phyloP scores from a whole-genome alignment of 805 yeast genomes.

The Starmerella cellae region DNA sequence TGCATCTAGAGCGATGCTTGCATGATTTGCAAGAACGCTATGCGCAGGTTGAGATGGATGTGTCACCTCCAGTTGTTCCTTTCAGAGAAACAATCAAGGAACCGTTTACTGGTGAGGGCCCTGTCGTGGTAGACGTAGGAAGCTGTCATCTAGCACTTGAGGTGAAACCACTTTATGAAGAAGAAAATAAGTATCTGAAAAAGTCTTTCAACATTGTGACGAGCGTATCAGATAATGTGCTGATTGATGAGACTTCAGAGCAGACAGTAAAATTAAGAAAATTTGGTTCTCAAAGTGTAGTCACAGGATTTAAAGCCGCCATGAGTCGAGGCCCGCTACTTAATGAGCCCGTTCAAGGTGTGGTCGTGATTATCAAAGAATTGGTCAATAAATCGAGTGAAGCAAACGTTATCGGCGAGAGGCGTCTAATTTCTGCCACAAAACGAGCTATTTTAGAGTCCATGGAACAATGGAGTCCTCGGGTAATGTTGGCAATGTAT shows the following conservation, averaged over 20 bases:
- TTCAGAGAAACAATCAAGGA: slow-evolving; percentile 69
- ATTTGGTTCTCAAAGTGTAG: slow-evolving; percentile 30
- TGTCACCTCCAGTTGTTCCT: slow-evolving; percentile 89
- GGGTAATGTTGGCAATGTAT: slow-evolving; percentile 85
- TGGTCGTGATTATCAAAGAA: slow-evolving; percentile 25
- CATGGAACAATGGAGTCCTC: slow-evolving; percentile 71
- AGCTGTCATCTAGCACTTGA: slow-evolving; percentile 9
- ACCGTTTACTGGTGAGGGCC: slow-evolving; percentile 30
- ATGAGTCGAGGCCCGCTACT: slow-evolving; percentile 77
- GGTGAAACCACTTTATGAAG: slow-evolving; percentile 17
- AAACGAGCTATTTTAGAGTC: slow-evolving; percentile 60
- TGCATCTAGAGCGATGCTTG: slow-evolving; percentile 87
- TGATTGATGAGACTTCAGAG: slow-evolving; percentile 12
- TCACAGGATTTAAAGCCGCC: slow-evolving; percentile 78
- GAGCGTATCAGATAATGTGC: slow-evolving; percentile 7
- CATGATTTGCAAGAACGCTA: slow-evolving; percentile 74
- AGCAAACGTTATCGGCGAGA: slow-evolving; percentile 27
- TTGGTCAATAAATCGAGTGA: slow-evolving; percentile 20
- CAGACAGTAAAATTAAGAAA: background rate
- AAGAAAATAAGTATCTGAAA: slow-evolving; percentile 2
- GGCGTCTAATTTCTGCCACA: slow-evolving; percentile 59
- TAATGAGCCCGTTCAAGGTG: slow-evolving; percentile 77
- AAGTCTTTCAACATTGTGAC: background rate
- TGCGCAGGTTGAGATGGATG: slow-evolving; percentile 77
- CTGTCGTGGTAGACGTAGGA: slow-evolving; percentile 35